Evolutionary conservation across 345 rosid species (phyloP).

Genomic region (Eutrema japonicum): DNA sequence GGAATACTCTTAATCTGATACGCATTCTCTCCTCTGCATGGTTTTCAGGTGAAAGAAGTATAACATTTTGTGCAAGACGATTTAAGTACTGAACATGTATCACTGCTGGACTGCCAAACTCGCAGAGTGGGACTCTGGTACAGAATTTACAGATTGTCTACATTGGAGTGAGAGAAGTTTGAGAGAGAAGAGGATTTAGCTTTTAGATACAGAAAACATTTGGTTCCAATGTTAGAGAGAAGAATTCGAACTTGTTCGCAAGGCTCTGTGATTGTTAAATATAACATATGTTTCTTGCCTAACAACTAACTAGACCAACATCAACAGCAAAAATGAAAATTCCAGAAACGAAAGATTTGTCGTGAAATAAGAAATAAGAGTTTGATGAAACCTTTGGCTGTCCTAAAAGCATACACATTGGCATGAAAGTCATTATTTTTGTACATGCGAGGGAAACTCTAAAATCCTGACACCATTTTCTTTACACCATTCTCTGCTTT

Average conservation of each 20-base stretch:
- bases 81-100: constrained; percentile 63
- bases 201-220: no score
- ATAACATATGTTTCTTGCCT: background rate
- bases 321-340: background rate
- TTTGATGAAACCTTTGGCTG: no score
- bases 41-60: constrained; percentile 72
- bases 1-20: constrained; percentile 2
- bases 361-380: background rate
- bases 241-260: no score
- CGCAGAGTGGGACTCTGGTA: no score
- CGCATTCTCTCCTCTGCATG: constrained; percentile 3
- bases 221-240: no score
- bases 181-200: no score
- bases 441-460: no score
- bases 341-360: background rate
- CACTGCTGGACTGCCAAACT: no score
- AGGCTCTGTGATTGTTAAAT: background rate
- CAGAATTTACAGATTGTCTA: no score
- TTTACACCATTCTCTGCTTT: constrained; percentile 54
- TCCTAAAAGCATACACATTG: no score
- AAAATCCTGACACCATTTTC: constrained; percentile 46
- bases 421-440: no score
- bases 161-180: no score
- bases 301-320: background rate
- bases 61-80: constrained; percentile 88